Percentiles rank a stretch among this genome's conserved stretches.
phyloP scores from a whole-genome alignment of 2,329 filamentous ascomycete genomes.

The Claviceps digitariae region DNA sequence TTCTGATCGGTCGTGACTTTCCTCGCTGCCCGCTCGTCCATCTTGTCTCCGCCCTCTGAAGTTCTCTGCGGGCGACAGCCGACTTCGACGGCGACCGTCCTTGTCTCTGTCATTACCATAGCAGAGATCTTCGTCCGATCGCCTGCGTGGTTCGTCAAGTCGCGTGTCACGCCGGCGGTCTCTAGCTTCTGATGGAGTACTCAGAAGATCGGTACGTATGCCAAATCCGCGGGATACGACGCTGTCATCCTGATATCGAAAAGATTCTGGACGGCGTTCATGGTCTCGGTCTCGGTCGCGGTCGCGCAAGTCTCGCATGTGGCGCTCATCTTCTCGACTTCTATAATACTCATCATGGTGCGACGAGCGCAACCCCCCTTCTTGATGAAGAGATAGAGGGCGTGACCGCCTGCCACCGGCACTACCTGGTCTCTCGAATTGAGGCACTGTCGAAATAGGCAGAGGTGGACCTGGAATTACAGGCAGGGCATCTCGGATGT shows the following conservation, averaged over 20 bases:
- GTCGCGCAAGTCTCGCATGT: constrained; percentile 28
- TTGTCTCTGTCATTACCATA: constrained; percentile 16
- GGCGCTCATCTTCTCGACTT: constrained; percentile 32
- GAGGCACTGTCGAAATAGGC: constrained; percentile 13
- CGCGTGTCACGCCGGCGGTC: constrained; percentile 22
- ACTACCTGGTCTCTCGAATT: constrained; percentile 9
- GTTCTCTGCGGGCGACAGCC: constrained; percentile 13
- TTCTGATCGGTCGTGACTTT: constrained; percentile 20
- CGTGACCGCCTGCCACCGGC: constrained; percentile 17
- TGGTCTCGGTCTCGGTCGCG: constrained; percentile 16
- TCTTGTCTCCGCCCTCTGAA: constrained; percentile 18
- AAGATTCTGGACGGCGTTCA: constrained; percentile 15
- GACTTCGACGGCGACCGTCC: constrained; percentile 16
- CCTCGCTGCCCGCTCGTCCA: constrained; percentile 18
- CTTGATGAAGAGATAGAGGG: constrained; percentile 40
- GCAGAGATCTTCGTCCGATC: constrained; percentile 18
- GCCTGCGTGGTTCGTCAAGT: constrained; percentile 15
- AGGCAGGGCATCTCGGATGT: constrained; percentile 29
- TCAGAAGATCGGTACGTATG: constrained; percentile 29
- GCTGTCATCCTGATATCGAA: constrained; percentile 31
- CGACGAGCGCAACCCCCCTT: constrained; percentile 27
- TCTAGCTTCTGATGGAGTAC: constrained; percentile 28
- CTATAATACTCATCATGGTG: constrained; percentile 37
- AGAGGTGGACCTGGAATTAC: constrained; percentile 26
- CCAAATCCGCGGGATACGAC: constrained; percentile 37